phyloP scores from a whole-genome alignment of 441 rosid species.

The Arabidopsis lyrata region DNA sequence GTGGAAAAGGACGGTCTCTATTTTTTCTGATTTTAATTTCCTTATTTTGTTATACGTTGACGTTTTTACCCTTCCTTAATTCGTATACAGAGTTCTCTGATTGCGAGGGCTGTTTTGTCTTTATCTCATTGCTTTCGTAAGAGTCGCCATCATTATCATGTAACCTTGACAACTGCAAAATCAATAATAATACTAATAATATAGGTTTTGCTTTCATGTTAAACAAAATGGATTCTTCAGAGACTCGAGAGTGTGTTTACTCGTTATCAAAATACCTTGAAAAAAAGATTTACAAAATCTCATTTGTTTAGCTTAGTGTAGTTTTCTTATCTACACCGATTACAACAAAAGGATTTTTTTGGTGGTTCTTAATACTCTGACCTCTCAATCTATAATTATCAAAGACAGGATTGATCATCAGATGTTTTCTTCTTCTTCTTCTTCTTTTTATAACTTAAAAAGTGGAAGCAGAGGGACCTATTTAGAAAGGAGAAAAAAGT shows the following conservation, averaged over 20 bases:
- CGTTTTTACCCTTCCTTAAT: conserved; percentile 28
- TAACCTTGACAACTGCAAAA: conserved; percentile 4
- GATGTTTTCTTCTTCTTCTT: neutral
- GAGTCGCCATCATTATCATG: conserved; percentile 19
- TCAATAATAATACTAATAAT: too few relatives aligned
- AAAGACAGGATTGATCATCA: conserved; percentile 11
- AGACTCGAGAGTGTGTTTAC: neutral
- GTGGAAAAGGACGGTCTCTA: conserved; percentile 39
- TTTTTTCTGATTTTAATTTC: conserved; percentile 16
- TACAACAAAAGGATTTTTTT: conserved; percentile 23
- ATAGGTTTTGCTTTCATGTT: neutral
- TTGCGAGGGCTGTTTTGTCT: conserved; percentile 29
- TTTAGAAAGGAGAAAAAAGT: neutral
- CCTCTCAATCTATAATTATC: conserved; percentile 20
- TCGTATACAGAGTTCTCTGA: neutral
- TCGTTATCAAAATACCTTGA: conserved; percentile 3
- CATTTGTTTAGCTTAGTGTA: neutral
- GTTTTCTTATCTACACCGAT: conserved; percentile 32
- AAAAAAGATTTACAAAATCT: conserved; percentile 15
- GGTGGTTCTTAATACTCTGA: conserved; percentile 16
- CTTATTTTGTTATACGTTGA: neutral
- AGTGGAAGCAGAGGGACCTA: conserved; percentile 5
- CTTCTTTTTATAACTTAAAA: neutral
- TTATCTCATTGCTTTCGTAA: neutral
- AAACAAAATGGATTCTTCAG: neutral